Conservation (phyloP, 805 yeast genomes). For the Teunomyces gatunensis region DNA sequence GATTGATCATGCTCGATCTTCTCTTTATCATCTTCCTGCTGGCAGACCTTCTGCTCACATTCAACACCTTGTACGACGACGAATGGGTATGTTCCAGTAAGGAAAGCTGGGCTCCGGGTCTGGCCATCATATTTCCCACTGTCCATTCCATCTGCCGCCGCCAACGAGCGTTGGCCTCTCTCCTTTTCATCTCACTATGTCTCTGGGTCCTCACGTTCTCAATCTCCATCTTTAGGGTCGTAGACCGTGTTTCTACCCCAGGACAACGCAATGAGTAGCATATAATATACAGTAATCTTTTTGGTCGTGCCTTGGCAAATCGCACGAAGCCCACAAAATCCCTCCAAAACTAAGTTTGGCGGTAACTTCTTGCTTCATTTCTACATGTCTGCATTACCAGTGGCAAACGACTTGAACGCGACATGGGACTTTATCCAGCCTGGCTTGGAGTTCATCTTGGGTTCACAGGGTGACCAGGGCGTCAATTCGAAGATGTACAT, state of each 20-base stretch:
- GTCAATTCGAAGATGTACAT: slow-evolving; percentile 72
- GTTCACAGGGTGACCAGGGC: slow-evolving; percentile 63
- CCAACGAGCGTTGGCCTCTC: slow-evolving; percentile 75
- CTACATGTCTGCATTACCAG: slow-evolving; percentile 36
- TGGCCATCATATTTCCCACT: slow-evolving; percentile 26
- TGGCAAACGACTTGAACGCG: slow-evolving; percentile 59
- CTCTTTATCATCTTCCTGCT: slow-evolving; percentile 84
- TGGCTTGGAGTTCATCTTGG: slow-evolving; percentile 66
- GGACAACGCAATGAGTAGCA: slow-evolving; percentile 1
- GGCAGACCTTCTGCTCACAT: slow-evolving; percentile 83
- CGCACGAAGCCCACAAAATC: neutral
- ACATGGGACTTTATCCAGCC: slow-evolving; percentile 83
- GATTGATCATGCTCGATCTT: slow-evolving; percentile 77
- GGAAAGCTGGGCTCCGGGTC: slow-evolving; percentile 4
- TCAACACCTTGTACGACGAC: slow-evolving; percentile 75
- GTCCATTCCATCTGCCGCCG: slow-evolving; percentile 64
- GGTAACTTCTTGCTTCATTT: neutral
- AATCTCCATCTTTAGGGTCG: slow-evolving; percentile 78
- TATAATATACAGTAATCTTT: too few species aligned
- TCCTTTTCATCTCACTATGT: slow-evolving; percentile 69
- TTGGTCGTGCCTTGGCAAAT: neutral
- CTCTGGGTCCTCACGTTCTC: slow-evolving; percentile 87
- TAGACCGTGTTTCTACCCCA: slow-evolving; percentile 51
- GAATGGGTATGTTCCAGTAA: slow-evolving; percentile 66
- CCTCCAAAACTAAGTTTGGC: neutral